Conservation (phyloP, 495 filamentous ascomycete genomes). For the Xylaria palmicola region DNA sequence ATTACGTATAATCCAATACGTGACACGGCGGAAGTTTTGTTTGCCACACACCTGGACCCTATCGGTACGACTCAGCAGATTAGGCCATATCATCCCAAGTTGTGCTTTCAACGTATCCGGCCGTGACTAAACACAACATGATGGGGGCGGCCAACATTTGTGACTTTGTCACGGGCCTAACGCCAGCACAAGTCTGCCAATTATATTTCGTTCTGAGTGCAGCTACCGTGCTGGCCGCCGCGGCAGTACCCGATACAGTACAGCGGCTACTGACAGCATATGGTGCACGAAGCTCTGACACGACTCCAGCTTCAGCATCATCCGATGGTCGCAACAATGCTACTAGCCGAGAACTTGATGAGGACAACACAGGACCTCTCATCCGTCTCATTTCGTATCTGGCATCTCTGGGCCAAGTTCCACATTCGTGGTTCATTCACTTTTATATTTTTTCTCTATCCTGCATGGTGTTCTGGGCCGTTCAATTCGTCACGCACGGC, state of each 20-base stretch:
- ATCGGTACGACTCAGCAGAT: not conserved
- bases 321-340: not conserved
- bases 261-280: constrained; percentile 46
- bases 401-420: constrained; percentile 56
- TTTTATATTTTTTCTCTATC: constrained; percentile 77
- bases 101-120: not conserved
- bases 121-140: not conserved
- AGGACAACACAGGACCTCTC: constrained; percentile 12
- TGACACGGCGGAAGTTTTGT: no score
- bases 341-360: not conserved
- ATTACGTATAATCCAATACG: no score
- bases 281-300: constrained; percentile 39
- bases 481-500: constrained; percentile 63
- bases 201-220: constrained; percentile 46
- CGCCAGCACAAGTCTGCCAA: constrained; percentile 45
- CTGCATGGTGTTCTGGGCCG: constrained; percentile 74
- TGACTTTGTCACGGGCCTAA: constrained; percentile 14
- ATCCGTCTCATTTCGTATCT: constrained; percentile 27
- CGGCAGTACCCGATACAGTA: constrained; percentile 38
- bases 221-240: constrained; percentile 36
- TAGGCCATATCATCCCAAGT: not conserved
- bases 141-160: constrained; percentile 12
- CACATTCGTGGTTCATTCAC: constrained; percentile 82
- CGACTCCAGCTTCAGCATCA: not conserved
- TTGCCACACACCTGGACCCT: not conserved